A percentile compares a stretch with the other conserved stretches of the same genome.
Evolutionary conservation across 148 eudicot genomes (phyloP).

Genomic region (Selenicereus undatus): DNA sequence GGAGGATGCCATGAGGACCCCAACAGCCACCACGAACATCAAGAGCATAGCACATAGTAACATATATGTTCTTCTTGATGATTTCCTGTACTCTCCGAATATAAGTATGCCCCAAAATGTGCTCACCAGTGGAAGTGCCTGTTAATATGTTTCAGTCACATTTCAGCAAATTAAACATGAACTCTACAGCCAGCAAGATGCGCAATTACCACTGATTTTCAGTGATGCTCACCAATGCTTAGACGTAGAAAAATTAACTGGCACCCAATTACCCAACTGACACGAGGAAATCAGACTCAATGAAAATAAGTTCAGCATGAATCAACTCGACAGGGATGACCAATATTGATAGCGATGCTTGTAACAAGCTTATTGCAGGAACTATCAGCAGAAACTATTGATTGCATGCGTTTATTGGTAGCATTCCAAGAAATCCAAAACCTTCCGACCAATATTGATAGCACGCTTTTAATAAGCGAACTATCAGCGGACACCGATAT

Average conservation of each 20-base stretch:
- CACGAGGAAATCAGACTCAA: not conserved
- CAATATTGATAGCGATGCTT: not conserved
- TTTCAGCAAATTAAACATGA: not conserved
- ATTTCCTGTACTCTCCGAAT: slow-evolving; percentile 65
- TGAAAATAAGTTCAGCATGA: no score
- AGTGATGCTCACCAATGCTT: not conserved
- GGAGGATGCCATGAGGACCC: slow-evolving; percentile 60
- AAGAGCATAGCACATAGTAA: slow-evolving; percentile 47
- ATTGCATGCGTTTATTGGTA: no score
- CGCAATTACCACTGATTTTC: not conserved
- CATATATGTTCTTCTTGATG: slow-evolving; percentile 50
- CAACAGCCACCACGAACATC: slow-evolving; percentile 62
- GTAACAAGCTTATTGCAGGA: no score
- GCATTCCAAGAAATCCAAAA: no score
- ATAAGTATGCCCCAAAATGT: slow-evolving; percentile 64
- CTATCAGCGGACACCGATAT: not conserved
- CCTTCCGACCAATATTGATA: not conserved
- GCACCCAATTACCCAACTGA: not conserved
- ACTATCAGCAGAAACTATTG: no score
- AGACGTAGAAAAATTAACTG: not conserved
- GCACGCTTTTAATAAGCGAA: not conserved
- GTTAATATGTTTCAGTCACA: slow-evolving; percentile 9
- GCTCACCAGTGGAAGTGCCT: slow-evolving; percentile 72
- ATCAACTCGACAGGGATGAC: not conserved
- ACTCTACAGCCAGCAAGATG: not conserved